Evolutionary conservation across 495 filamentous ascomycete genomes (phyloP), one percentile per base, ranked within the genome.

Genomic region (Aspergillus asperescens): DNA sequence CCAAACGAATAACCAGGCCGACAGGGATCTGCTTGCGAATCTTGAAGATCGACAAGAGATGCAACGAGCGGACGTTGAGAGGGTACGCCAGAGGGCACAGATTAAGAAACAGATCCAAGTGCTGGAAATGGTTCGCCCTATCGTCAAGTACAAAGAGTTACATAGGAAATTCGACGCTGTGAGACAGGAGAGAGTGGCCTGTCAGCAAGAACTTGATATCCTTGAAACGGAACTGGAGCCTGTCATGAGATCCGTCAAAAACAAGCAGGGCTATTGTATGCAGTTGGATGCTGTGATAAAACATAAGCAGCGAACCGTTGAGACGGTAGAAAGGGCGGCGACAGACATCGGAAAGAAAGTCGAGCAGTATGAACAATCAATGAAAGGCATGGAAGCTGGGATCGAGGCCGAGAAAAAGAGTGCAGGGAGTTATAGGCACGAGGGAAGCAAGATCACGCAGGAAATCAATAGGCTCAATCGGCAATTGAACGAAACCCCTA

Each of bases 11-110:
- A 77, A 85, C 37, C 75, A 80, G 20, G 69, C 63, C 12, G 80
- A 87, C 54, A 70, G 77, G 43, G 84, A 86, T 24, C 65, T 76
- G 7, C 69, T 96, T 1, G 69, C 73, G 43, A 83, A 80, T 35
- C 71, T 89, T 39, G 81, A 93, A 61, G 71, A 73, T 6, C 81
- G 89, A 7, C 93, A 97, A 65, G 81, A 87, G 51, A 78, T 80
- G 55, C 80, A 90, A 31, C 80, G 87, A 58, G 85, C 83, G 6
- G 91, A 95, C 60, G 90, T 96, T 5, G 83, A 93, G 55, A 81
- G 89, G 56, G 77, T 95, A 58, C 77, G 82, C 22, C 86, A 96
- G 60, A 77, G 91, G 48, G 77, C 84, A 35, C 69, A 77, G 15
- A 81, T 94, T 18, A 72, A 87, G 57, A 63, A 76, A 46, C 82